Base-by-base conservation (phyloP, 352 stramenopile genomes). In the Phytopythium oedochilum region DNA sequence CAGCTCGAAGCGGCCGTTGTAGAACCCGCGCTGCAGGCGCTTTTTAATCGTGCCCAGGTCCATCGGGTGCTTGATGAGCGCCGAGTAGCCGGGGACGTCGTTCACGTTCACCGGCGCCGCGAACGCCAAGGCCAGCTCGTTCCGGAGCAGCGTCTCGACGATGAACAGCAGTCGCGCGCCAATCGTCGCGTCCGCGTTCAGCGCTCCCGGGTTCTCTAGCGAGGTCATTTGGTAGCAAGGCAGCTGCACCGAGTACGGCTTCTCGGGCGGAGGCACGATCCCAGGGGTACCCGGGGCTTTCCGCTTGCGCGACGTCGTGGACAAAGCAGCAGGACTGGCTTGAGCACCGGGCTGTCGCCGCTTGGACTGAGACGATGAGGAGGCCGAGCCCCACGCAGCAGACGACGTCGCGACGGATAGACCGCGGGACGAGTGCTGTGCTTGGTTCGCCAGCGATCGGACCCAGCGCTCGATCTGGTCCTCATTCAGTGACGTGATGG, bases 31-130 rank as follows among this genome's bases (percentile, higher is more conserved):
- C 11, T 31, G 60, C 31, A 98, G 70, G 20, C 91, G 86, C 28
- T 75, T 70, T 22, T 81, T 85, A 36, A 98, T 78, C 25, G 94
- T 98, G 6, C 82, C 82, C 5, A 98, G 64, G 63, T 98, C 93
- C 87, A 98, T 97, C 18, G 91, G 88, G 8, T 78, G 42, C 46
- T 83, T 85, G 55, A 95, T 76, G 26, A 95, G 47, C 35, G 79
- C 66, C 3, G 60, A 53, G 53, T 96, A 96, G 15, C 79, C 82
- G 17, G 78, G 83, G 1, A 96, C 75, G 23, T 84, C 75, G 2
- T 83, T 71, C 12, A 69, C 53, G 29, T 89, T 77, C 49, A 95
- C 86, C 6, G 86, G 86, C 6, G 75, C 59, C 0, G 76, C 64
- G 54, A 95, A 95, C 29, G 86, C 68, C 28, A 75, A 22, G 17